Evolutionary conservation across 2,329 filamentous ascomycete genomes (phyloP).

Genomic region (Cordyceps fumosorosea): DNA sequence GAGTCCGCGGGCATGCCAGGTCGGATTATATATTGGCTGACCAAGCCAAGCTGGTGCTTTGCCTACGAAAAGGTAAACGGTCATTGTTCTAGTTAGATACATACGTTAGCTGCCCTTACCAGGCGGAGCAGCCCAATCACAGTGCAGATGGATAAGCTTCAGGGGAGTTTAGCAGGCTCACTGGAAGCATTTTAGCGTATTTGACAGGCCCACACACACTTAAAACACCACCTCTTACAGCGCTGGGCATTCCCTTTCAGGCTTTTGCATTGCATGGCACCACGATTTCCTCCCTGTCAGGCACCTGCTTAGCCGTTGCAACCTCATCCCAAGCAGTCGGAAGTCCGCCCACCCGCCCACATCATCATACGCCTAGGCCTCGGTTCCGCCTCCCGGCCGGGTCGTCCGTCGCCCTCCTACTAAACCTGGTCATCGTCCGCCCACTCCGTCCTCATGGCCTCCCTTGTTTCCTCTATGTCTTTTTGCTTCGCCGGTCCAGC

Average conservation of each 20-base stretch:
- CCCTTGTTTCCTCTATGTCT: background rate
- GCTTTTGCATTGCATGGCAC: background rate
- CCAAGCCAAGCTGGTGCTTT: background rate
- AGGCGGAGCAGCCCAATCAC: background rate
- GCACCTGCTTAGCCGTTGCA: background rate
- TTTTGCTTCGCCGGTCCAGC: background rate
- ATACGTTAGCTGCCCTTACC: too few species aligned
- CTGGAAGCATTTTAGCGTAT: background rate
- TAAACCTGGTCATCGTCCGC: background rate
- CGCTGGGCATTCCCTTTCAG: too few species aligned
- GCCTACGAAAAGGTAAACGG: too few species aligned
- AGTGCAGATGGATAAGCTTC: background rate
- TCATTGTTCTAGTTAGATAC: too few species aligned
- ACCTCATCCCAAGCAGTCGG: background rate
- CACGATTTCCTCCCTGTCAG: background rate
- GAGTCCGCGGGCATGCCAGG: background rate
- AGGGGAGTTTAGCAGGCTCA: background rate
- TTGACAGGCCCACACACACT: background rate
- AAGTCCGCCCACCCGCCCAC: background rate
- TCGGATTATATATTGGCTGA: background rate
- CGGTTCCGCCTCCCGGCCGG: background rate
- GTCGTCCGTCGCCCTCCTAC: background rate
- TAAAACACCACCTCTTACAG: background rate
- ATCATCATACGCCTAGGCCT: conserved; percentile 2
- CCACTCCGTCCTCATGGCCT: background rate